phyloP scores from a whole-genome alignment of 345 rosid species.

The Bruguiera sexangula region DNA sequence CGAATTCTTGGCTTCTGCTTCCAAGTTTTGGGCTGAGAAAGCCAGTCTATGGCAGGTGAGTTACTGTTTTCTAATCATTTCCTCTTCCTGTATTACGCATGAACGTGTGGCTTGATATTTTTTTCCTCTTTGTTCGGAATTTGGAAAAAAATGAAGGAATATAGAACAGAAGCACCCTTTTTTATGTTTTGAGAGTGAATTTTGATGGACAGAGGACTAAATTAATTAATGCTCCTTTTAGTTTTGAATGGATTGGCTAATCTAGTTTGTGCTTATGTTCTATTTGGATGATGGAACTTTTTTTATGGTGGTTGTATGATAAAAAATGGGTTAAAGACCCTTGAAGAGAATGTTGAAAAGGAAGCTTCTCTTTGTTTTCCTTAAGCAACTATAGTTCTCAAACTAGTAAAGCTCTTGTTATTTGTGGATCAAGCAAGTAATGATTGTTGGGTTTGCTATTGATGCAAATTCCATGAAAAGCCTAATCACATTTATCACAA shows the following conservation, averaged over 20 bases:
- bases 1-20: constrained; percentile 49
- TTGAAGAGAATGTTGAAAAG: not conserved
- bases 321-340: not conserved
- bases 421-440: not conserved
- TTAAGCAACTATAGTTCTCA: not conserved
- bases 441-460: not conserved
- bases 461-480: not conserved
- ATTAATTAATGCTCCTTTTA: no score
- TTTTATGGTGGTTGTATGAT: not conserved
- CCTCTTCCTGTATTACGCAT: not conserved
- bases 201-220: no score
- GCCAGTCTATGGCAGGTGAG: constrained; percentile 59
- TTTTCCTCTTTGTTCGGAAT: not conserved
- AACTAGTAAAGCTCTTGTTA: not conserved
- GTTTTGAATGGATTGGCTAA: not conserved
- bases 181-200: no score
- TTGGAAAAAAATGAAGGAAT: not conserved
- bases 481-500: not conserved
- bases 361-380: not conserved
- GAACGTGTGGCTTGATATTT: not conserved
- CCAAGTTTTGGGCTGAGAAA: constrained; percentile 60
- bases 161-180: no score
- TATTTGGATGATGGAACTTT: not conserved
- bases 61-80: not conserved
- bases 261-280: not conserved